Percentiles rank a stretch among this genome's conserved stretches.
These are phyloP conservation scores for Gracilaria domingensis DNA, from an alignment of 23 red algal species.

Conservation along the genomic window DNA sequence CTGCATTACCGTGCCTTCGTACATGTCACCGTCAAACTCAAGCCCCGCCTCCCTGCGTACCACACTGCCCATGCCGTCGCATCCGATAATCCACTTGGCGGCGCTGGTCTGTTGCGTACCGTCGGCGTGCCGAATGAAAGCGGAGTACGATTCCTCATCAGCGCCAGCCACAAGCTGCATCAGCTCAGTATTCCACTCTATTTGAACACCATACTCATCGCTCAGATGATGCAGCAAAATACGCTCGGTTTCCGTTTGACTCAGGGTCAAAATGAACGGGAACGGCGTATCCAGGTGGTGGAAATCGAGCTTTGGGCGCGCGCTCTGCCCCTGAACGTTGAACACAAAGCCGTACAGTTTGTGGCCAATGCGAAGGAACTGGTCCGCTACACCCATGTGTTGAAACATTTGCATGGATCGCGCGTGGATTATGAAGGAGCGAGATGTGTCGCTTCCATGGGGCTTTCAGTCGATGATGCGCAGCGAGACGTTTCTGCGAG, in stretches of 20 bases:
- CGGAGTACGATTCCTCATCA: neutral
- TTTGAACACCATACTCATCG: neutral
- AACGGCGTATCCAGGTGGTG: neutral
- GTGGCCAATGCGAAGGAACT: neutral
- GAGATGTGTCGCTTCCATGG: neutral
- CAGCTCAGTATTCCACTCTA: neutral
- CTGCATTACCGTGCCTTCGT: neutral
- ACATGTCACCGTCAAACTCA: slow-evolving; percentile 11
- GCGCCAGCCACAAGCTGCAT: neutral
- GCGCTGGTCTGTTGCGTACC: neutral
- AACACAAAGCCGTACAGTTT: slow-evolving; percentile 5
- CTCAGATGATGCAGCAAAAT: neutral
- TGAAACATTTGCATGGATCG: neutral
- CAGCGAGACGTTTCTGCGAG: neutral
- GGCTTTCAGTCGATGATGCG: slow-evolving; percentile 8
- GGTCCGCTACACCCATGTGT: neutral
- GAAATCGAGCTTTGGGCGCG: neutral
- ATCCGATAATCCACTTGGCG: neutral
- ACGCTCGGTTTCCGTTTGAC: neutral
- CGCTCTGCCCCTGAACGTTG: neutral
- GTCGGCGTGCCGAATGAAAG: neutral
- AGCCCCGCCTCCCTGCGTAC: neutral
- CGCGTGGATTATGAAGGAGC: slow-evolving; percentile 4
- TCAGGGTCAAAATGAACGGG: neutral
- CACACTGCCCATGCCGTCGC: neutral